These are phyloP conservation scores for Cynanchum wilfordii DNA, from an alignment of 257 asterid species.

Conservation along the genomic window DNA sequence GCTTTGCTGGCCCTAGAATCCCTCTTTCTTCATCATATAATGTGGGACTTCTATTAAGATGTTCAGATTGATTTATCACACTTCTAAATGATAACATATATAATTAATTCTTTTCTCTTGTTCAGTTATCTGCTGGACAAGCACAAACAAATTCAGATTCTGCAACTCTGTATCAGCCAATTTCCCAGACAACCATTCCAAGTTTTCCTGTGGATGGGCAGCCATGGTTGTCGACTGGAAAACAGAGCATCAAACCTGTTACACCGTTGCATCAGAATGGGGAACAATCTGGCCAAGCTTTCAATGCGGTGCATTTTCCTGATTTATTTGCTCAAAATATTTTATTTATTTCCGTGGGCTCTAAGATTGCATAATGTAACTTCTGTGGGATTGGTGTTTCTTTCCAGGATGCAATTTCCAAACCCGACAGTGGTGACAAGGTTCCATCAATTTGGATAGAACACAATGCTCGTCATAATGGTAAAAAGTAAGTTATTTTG, in stretches of 20 bases:
- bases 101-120: background rate
- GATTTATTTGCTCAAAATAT: background rate
- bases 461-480: constrained; percentile 48
- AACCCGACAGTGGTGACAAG: constrained; percentile 29
- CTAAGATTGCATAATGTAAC: background rate
- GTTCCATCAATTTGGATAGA: constrained; percentile 59
- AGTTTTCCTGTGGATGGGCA: constrained; percentile 49
- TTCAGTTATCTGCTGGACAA: constrained; percentile 41
- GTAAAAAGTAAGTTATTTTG: constrained; percentile 52
- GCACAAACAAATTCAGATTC: constrained; percentile 52
- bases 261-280: constrained; percentile 47
- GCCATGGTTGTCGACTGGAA: constrained; percentile 59
- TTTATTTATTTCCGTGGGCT: background rate
- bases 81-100: constrained; percentile 7
- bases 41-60: constrained; percentile 28
- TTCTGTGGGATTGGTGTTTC: constrained; percentile 11
- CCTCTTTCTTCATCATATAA: constrained; percentile 48
- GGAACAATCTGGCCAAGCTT: constrained; percentile 35
- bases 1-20: constrained; percentile 52
- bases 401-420: constrained; percentile 45
- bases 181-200: constrained; percentile 44
- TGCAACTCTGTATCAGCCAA: constrained; percentile 38
- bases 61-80: constrained; percentile 5
- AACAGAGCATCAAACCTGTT: constrained; percentile 47
- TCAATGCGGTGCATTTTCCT: constrained; percentile 32